phyloP scores from a whole-genome alignment of 352 stramenopile genomes.

The Phytophthora foliorum region DNA sequence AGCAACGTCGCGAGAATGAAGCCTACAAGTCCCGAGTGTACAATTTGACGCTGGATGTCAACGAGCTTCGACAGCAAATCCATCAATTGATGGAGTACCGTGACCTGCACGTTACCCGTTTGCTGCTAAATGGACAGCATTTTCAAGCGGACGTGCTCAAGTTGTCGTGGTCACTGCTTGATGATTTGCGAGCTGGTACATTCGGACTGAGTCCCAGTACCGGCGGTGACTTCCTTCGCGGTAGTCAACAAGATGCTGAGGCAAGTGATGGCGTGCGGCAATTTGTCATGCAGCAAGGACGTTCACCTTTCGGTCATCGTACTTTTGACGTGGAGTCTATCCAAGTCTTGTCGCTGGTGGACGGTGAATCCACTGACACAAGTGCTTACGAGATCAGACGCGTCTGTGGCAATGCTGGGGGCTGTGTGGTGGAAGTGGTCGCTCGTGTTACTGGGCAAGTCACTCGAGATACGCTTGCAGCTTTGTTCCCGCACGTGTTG shows the following conservation, averaged over 20 bases:
- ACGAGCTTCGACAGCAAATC: constrained; percentile 40
- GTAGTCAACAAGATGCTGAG: constrained; percentile 12
- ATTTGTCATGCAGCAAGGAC: constrained; percentile 45
- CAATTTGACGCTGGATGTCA: constrained; percentile 47
- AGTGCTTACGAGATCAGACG: constrained; percentile 13
- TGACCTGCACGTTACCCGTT: constrained; percentile 19
- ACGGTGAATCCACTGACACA: constrained; percentile 5
- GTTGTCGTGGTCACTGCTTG: constrained; percentile 26
- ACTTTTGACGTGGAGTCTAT: constrained; percentile 29
- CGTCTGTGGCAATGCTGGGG: constrained; percentile 8
- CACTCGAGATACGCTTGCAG: constrained; percentile 10
- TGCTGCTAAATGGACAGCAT: constrained; percentile 16
- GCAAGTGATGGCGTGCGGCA: constrained; percentile 25
- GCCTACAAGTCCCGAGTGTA: constrained; percentile 28
- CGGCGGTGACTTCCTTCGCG: constrained; percentile 26
- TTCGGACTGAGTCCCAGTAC: constrained; percentile 18
- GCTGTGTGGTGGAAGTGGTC: constrained; percentile 32
- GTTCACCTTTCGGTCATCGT: constrained; percentile 30
- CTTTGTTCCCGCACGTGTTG: constrained; percentile 21
- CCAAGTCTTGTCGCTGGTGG: constrained; percentile 21
- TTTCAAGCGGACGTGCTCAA: constrained; percentile 36
- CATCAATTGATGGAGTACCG: constrained; percentile 22
- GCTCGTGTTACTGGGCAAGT: constrained; percentile 4
- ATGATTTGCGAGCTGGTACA: constrained; percentile 11
- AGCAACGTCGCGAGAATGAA: constrained; percentile 16